A percentile compares a stretch with the other conserved stretches of the same genome.
These are phyloP conservation scores for Kondoa subrosea DNA, from an alignment of 768 basidiomycete species.

Conservation along the genomic window DNA sequence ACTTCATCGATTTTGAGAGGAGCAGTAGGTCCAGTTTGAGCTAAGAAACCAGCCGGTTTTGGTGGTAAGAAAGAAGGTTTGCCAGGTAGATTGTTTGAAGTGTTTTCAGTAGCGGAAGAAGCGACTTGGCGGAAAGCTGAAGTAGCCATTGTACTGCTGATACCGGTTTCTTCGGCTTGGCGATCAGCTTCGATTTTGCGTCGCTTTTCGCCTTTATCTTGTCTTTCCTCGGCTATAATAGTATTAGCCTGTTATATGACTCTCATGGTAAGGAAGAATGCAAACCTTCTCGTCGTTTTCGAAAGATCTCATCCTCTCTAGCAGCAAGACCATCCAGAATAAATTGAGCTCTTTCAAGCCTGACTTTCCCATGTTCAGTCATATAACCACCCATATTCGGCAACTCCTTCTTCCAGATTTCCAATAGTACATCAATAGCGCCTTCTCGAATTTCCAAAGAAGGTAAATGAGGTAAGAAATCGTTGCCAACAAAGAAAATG, in stretches of 20 bases:
- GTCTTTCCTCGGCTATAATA: background rate
- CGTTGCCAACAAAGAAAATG: conserved; percentile 99
- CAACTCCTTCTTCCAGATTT: conserved; percentile 86
- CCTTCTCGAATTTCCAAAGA: conserved; percentile 98
- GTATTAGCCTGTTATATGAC: background rate
- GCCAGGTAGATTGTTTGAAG: conserved; percentile 18
- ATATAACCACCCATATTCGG: conserved; percentile 94
- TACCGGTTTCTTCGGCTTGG: background rate
- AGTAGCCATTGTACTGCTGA: background rate
- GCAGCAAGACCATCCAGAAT: conserved; percentile 89
- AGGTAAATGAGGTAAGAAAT: conserved; percentile 94
- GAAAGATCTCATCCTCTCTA: conserved; percentile 90
- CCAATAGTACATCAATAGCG: conserved; percentile 88
- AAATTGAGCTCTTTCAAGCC: conserved; percentile 69
- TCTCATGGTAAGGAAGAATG: conserved; percentile 21
- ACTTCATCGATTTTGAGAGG: conserved; percentile 45
- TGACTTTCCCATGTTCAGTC: conserved; percentile 78
- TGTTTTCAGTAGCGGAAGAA: conserved; percentile 5
- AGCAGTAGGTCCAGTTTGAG: background rate
- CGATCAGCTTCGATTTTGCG: conserved; percentile 9
- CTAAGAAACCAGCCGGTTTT: background rate
- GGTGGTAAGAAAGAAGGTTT: conserved; percentile 19
- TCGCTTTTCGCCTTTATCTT: conserved; percentile 11
- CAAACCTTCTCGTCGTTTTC: conserved; percentile 76
- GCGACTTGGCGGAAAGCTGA: background rate